phyloP scores from a whole-genome alignment of 1,284 basidiomycete species.

The Tilletia caries region DNA sequence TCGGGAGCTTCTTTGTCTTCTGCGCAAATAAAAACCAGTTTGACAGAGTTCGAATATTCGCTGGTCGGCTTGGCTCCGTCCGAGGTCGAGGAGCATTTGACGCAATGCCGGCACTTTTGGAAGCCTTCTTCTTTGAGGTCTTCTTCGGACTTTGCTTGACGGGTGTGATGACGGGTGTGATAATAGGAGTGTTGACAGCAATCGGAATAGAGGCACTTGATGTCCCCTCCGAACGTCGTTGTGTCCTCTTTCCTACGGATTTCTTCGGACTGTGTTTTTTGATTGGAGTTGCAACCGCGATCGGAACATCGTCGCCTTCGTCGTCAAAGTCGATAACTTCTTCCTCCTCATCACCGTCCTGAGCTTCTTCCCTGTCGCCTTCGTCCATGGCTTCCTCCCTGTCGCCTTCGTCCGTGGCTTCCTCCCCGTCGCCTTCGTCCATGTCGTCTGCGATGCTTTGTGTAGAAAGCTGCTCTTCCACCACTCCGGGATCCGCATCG shows the following conservation, averaged over 20 bases:
- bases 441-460: no score
- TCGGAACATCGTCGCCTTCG: background rate
- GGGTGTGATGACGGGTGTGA: background rate
- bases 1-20: conserved; percentile 1
- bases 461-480: no score
- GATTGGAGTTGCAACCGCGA: background rate
- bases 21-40: conserved; percentile 5
- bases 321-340: background rate
- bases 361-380: background rate
- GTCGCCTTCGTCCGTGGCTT: background rate
- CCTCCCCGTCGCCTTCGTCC: background rate
- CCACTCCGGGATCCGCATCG: no score
- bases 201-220: background rate
- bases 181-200: background rate
- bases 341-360: background rate
- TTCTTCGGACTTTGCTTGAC: background rate
- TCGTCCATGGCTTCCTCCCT: background rate
- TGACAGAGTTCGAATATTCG: background rate
- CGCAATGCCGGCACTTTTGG: background rate
- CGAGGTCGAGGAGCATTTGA: background rate
- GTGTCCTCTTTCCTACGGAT: background rate
- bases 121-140: background rate
- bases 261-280: background rate
- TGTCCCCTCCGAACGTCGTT: background rate
- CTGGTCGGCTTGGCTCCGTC: background rate